Conservation (phyloP, 2,329 filamentous ascomycete genomes). For the Trichoderma lentiforme region DNA sequence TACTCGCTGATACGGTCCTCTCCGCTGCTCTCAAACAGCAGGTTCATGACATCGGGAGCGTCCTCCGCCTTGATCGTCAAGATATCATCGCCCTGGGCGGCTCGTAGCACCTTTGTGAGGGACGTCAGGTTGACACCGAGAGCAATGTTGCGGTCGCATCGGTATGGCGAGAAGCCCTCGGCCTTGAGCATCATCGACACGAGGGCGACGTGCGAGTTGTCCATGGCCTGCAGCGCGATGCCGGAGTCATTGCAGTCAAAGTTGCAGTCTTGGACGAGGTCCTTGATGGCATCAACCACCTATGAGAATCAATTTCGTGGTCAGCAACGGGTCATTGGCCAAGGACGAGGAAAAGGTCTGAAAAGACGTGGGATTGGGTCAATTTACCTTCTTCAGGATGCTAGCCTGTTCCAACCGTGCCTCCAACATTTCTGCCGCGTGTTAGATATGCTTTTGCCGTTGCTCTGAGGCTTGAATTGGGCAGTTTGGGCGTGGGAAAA, state of each 20-base stretch:
- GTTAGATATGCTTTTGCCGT: neutral
- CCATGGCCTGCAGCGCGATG: slow-evolving; percentile 98
- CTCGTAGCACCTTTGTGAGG: slow-evolving; percentile 93
- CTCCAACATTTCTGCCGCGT: slow-evolving; percentile 71
- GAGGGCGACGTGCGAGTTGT: slow-evolving; percentile 98
- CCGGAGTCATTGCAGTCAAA: slow-evolving; percentile 99
- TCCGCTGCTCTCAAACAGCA: slow-evolving; percentile 87
- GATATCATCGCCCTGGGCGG: slow-evolving; percentile 89
- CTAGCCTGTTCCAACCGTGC: slow-evolving; percentile 93
- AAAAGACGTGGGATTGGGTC: neutral
- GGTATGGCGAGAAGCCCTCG: slow-evolving; percentile 89
- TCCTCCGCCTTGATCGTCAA: slow-evolving; percentile 97
- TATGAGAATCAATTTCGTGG: slow-evolving; percentile 35
- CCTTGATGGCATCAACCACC: slow-evolving; percentile 99
- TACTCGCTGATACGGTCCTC: slow-evolving; percentile 96
- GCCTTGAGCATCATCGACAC: slow-evolving; percentile 99
- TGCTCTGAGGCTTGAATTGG: neutral
- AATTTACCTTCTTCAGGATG: slow-evolving; percentile 83
- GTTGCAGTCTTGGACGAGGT: slow-evolving; percentile 99
- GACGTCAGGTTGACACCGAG: slow-evolving; percentile 96
- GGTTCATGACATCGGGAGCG: slow-evolving; percentile 89
- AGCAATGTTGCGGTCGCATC: slow-evolving; percentile 98
- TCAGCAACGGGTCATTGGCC: neutral
- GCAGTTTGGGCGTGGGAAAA: neutral
- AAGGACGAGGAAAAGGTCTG: neutral